Base-by-base conservation (phyloP, 2,329 filamentous ascomycete genomes). In the Fusarium aywerte region DNA sequence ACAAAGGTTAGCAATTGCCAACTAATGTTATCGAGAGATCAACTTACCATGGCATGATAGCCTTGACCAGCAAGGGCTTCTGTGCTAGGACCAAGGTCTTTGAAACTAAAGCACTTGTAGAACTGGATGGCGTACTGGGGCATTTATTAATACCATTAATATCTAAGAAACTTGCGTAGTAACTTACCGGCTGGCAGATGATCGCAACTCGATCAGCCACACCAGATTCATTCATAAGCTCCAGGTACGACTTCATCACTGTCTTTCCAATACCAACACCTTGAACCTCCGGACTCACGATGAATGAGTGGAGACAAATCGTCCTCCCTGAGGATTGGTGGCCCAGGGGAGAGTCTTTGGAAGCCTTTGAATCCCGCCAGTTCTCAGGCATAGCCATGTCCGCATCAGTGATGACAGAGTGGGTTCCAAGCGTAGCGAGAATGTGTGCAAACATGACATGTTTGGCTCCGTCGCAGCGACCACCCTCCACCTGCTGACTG, bases 241-340 rank as follows among this genome's bases (percentile, higher is more conserved):
- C 89, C 55, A 94, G 83, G 74, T 93, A 97, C 5, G 90, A 85
- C 77, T 87, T 89, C 80, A 97, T 83, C 61, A 96, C 80, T 20
- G 90, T 88, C 65, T 86, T 88, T 16, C 92, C 94, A 4, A 97
- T 82, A 2, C 92, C 91, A 58, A 89, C 87, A 32, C 87, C 84
- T 68, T 96, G 92, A 57, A 93, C 87, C 60, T 89, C 86, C 1
- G 92, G 92, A 54, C 91, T 83, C 7, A 97, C 89, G 18, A 91
- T 92, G 7, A 97, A 83, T 1, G 92, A 95, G 78, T 97, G 94
- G 48, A 97, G 80, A 55, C 89, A 92, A 55, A 97, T 84, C 0
- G 92, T 96, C 40, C 88, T 80, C 36, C 93, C 93, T 16, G 82
- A 81, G 59, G 92, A 87, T 70, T 91, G 87, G 77, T 97, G 92